Evolutionary conservation across 2,329 filamentous ascomycete species (phyloP), one percentile per base, ranked within the genome.

Genomic region (Cadophora luteo-olivacea): DNA sequence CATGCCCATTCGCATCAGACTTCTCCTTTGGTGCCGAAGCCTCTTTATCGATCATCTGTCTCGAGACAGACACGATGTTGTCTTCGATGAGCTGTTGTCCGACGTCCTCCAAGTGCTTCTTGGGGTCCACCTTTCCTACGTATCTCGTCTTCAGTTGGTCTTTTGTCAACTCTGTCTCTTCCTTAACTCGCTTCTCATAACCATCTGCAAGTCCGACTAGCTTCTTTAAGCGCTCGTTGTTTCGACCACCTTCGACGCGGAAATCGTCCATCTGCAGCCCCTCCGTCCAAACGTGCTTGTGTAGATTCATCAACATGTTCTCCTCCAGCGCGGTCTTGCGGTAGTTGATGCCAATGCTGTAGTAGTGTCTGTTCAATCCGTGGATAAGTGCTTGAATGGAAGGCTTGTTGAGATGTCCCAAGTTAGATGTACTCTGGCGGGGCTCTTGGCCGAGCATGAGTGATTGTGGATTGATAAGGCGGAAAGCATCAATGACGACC

Each of bases 31-130:
- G 93, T 81, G 97, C 92, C 5, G 94, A 96, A 3, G 96, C 96
- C 81, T 99, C 96, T 84, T 98, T 98, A 84, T 98, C 96, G 77
- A 99, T 98, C 95, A 99, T 97, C 81, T 98, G 96, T 80, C 95
- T 87, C 73, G 94, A 97, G n/a, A 99, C 94, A 3, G 94, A 93
- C 14, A 99, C 96, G 73, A 99, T 99, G 82, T 99, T 99, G 87
- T 99, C 96, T 83, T 99, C 97, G 77, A 99, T 98, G 73, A 98
- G 87, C 80, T 97, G 91, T 82, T 97, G 94, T 66, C 96, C 96
- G 58, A 99, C 93, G 75, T 97, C 94, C 81, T 97, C 94, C 78
- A 99, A 87, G 80, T 99, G 97, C 86, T 99, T 99, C 91, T 99
- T 99, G 67, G 96, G 96, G 78, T 99, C 96, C 68, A 98, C 90